Base-by-base conservation (phyloP, 179 eudicot genomes). In the Vitellaria paradoxa region DNA sequence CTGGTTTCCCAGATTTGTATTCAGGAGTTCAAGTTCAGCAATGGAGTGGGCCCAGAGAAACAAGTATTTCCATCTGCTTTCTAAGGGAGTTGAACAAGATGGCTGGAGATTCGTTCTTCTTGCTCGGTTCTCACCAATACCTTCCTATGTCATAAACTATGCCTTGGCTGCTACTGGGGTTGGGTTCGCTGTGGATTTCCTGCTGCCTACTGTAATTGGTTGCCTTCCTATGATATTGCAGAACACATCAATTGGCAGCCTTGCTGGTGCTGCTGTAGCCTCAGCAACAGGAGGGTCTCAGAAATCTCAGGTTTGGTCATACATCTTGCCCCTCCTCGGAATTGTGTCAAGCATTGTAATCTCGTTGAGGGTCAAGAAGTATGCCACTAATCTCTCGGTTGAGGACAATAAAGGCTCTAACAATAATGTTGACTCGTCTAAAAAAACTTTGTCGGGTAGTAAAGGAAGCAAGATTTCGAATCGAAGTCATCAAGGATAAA, bases 201-300 rank as follows among this genome's bases (percentile, higher is more conserved):
- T 93, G 37, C 91, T 92, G 57, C 97, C 97, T 12, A 90, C 98
- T 45, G 83, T 89, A 18, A 74, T 92, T 57, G 98, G 97, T 71
- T 89, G 98, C 86, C 66, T 93, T 83, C 98, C 98, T n/a, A 93
- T 93, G 98, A 93, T 93, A 79, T 76, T 93, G 81, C 98, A 93
- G 83, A 93, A 93, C 78, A 92, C 98, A 30, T 91, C 97, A 17
- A 84, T 93, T n/a, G 98, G 97, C 77, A 93, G 95, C 83, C 98
- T 93, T 50, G 97, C 98, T 78, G 89, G 91, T 75, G 98, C 97
- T 75, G 98, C 96, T 65, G 93, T 88, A 62, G 85, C 93, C 77
- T 85, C 97, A 10, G 92, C 90, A 24, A 81, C 93, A 61, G 96
- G 37, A 2, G 37, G 93, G 40, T 83, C 91, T 63, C 78, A 84